These are phyloP conservation scores for Aspergillus kassunensis DNA, from an alignment of 495 filamentous ascomycete species.

Conservation along the genomic window DNA sequence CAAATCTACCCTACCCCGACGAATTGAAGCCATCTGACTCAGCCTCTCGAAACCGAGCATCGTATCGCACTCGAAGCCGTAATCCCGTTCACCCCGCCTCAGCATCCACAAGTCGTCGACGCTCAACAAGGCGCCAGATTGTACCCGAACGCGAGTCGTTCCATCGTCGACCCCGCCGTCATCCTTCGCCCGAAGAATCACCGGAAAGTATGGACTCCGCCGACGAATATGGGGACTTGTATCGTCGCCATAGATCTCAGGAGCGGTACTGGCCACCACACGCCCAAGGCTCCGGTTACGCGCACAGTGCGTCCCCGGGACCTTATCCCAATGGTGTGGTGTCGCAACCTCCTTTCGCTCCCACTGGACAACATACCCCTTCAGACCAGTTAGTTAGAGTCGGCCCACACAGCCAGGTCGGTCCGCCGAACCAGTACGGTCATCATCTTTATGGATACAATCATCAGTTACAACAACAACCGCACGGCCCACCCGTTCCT, in stretches of 20 bases:
- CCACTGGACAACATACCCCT: conserved; percentile 27
- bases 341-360: conserved; percentile 23
- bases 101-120: conserved; percentile 41
- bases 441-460: conserved; percentile 37
- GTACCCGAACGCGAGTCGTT: conserved; percentile 34
- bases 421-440: conserved; percentile 30
- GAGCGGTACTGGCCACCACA: conserved; percentile 37
- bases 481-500: conserved; percentile 30
- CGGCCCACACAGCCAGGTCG: conserved; percentile 33
- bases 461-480: conserved; percentile 34
- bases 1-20: conserved; percentile 49
- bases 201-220: conserved; percentile 53
- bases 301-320: conserved; percentile 45
- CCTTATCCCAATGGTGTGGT: conserved; percentile 30
- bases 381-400: conserved; percentile 42
- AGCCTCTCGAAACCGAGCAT: conserved; percentile 62
- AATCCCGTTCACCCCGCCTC: conserved; percentile 38
- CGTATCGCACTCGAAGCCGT: conserved; percentile 36
- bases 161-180: conserved; percentile 41
- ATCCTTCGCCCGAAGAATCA: conserved; percentile 43
- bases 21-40: conserved; percentile 80
- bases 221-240: conserved; percentile 42
- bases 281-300: conserved; percentile 39
- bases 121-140: conserved; percentile 39
- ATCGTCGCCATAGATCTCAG: conserved; percentile 29